Evolutionary conservation across 495 filamentous ascomycete species (phyloP), one percentile per base, ranked within the genome.

Genomic region (Aspergillus cavernicola): DNA sequence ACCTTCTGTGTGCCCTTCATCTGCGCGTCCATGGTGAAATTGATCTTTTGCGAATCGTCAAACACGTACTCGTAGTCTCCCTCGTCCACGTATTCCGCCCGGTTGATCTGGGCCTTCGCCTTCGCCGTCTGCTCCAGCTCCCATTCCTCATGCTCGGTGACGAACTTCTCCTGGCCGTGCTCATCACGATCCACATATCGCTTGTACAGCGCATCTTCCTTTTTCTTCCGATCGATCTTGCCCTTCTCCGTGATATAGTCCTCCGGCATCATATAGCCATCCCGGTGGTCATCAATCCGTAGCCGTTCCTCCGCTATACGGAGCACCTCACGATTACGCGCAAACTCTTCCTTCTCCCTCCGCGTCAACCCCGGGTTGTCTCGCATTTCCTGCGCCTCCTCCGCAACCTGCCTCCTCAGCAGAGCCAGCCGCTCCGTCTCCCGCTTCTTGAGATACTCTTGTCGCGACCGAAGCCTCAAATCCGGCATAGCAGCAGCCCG

Each of bases 61-160:
- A 97, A 87, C 11, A 98, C 85, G 57, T 92, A 96, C 52, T 96
- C 93, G 66, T 97, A 97, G 42, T 96, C 84, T 6, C 87, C 90
- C 58, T 89, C 85, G 43, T 92, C 85, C n/a, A 85, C 81, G 18
- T 88, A 79, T 63, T 92, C 88, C 8, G 75, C 72, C 49, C 83
- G 78, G 47, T 83, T 76, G 53, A 96, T 89, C 65, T 97, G 92
- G 5, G 90, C 85, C 60, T 91, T 90, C 2, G 90, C 93, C 67
- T 95, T 95, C 57, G 86, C 80, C 6, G 86, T 85, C 66, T 97
- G 93, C 66, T 97, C 91, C 39, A 84, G 68, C 68, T 98, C 93
- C 92, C 91, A 97, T 66, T 96, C 90, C 52, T 97, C 89, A 57
- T 95, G 89, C 66, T 98, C 93, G 0, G 93, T 96, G 43, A 97